Evolutionary conservation across 2,329 filamentous ascomycete species (phyloP).

Genomic region (Penicillium freii): DNA sequence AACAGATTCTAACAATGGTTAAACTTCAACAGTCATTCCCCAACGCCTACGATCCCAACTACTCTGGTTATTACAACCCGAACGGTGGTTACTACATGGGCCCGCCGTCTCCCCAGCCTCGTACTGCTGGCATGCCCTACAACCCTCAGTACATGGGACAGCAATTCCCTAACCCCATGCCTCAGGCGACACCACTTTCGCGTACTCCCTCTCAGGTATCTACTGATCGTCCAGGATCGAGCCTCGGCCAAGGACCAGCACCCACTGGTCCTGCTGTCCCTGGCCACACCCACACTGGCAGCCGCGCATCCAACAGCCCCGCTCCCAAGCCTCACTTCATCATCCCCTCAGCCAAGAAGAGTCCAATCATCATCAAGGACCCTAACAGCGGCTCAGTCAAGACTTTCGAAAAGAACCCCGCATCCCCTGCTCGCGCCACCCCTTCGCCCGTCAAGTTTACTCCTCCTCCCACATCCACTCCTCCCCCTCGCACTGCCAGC

Average conservation of each 20-base stretch:
- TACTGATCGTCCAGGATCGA: constrained; percentile 62
- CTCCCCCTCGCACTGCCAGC: constrained; percentile 72
- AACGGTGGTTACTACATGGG: constrained; percentile 41
- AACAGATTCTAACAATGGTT: constrained; percentile 66
- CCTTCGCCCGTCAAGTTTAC: constrained; percentile 60
- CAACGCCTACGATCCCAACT: constrained; percentile 51
- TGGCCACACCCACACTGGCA: constrained; percentile 51
- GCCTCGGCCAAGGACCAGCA: constrained; percentile 57
- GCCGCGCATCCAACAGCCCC: constrained; percentile 54
- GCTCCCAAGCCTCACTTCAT: constrained; percentile 63
- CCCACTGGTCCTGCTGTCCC: constrained; percentile 51
- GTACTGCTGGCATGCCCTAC: constrained; percentile 52
- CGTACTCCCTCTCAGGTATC: constrained; percentile 78
- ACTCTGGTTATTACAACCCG: constrained; percentile 42
- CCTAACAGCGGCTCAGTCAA: constrained; percentile 74
- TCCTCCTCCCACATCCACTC: constrained; percentile 73
- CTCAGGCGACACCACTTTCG: constrained; percentile 70
- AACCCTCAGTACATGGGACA: constrained; percentile 43
- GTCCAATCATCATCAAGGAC: constrained; percentile 80
- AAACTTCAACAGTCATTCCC: constrained; percentile 63
- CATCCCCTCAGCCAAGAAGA: constrained; percentile 64
- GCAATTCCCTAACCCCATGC: constrained; percentile 37
- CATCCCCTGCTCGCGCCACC: constrained; percentile 55
- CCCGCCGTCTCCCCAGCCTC: constrained; percentile 48
- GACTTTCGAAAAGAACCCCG: constrained; percentile 65